Evolutionary conservation across 2,329 filamentous ascomycete species (phyloP).

Genomic region (Talaromyces sp.): DNA sequence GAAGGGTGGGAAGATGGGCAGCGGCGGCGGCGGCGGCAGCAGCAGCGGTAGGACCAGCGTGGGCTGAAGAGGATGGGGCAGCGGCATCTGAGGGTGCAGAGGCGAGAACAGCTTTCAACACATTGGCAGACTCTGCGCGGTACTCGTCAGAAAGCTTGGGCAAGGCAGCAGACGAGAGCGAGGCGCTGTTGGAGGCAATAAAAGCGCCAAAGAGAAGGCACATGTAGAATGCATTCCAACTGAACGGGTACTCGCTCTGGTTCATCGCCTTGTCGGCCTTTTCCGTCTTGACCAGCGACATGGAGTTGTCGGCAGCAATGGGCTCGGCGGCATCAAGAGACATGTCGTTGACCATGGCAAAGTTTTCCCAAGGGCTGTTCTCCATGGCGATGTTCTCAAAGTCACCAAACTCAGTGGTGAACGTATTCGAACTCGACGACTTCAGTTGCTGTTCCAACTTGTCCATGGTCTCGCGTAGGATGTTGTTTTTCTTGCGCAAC

Average conservation of each 20-base stretch:
- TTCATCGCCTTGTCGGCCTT: slow-evolving; percentile 38
- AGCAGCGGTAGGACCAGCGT: slow-evolving; percentile 21
- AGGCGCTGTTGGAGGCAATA: slow-evolving; percentile 77
- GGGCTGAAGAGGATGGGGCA: slow-evolving; percentile 46
- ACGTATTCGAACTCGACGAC: slow-evolving; percentile 43
- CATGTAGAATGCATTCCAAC: slow-evolving; percentile 73
- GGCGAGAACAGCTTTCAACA: slow-evolving; percentile 41
- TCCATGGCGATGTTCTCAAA: slow-evolving; percentile 83
- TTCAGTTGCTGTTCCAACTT: slow-evolving; percentile 37
- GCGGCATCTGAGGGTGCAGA: slow-evolving; percentile 36
- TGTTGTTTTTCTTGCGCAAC: slow-evolving; percentile 84
- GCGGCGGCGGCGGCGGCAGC: slow-evolving; percentile 18
- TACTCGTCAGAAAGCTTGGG: slow-evolving; percentile 42
- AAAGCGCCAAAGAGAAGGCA: slow-evolving; percentile 94
- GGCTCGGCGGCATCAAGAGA: slow-evolving; percentile 36
- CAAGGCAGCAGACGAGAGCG: slow-evolving; percentile 53
- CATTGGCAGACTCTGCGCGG: slow-evolving; percentile 42
- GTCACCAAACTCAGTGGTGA: slow-evolving; percentile 64
- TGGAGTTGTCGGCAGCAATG: slow-evolving; percentile 30
- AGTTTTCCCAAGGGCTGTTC: slow-evolving; percentile 69
- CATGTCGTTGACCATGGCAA: slow-evolving; percentile 66
- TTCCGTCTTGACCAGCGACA: slow-evolving; percentile 39
- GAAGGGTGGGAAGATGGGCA: slow-evolving; percentile 26
- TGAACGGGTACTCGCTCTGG: slow-evolving; percentile 63
- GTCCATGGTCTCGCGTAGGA: slow-evolving; percentile 63